Conservation (phyloP, 176 grass and related monocot species). For the Rhynchospora tenuis region DNA sequence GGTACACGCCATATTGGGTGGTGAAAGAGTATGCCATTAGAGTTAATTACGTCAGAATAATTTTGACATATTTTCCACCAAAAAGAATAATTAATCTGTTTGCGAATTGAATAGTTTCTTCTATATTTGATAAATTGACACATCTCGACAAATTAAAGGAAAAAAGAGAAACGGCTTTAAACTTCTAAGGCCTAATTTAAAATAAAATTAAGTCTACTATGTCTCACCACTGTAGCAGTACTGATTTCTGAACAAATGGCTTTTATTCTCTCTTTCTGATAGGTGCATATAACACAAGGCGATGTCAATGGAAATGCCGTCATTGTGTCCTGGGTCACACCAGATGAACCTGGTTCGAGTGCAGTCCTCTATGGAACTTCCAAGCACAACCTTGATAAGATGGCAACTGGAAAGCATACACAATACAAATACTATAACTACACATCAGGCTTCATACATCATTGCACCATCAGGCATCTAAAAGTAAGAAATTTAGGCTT, state of each 20-base stretch:
- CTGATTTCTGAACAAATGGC: neutral
- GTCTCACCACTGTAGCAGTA: neutral
- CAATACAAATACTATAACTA: conserved; percentile 41
- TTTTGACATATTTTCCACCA: neutral
- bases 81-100: neutral
- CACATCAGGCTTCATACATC: conserved; percentile 55
- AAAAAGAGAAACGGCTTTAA: too few species aligned
- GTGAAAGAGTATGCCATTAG: neutral
- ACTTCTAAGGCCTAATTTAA: neutral
- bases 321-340: conserved; percentile 54
- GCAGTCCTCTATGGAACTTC: conserved; percentile 45
- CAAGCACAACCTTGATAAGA: conserved; percentile 21
- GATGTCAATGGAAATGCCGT: conserved; percentile 39
- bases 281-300: conserved; percentile 70
- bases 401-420: conserved; percentile 27
- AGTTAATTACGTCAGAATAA: neutral
- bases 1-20: neutral
- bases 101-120: neutral
- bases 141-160: neutral
- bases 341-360: conserved; percentile 30
- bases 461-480: conserved; percentile 38
- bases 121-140: neutral
- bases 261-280: neutral
- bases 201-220: neutral
- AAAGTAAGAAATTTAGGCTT: conserved; percentile 8